Evolutionary conservation across 2,329 filamentous ascomycete genomes (phyloP).

Genomic region (Ophiostoma quercus): DNA sequence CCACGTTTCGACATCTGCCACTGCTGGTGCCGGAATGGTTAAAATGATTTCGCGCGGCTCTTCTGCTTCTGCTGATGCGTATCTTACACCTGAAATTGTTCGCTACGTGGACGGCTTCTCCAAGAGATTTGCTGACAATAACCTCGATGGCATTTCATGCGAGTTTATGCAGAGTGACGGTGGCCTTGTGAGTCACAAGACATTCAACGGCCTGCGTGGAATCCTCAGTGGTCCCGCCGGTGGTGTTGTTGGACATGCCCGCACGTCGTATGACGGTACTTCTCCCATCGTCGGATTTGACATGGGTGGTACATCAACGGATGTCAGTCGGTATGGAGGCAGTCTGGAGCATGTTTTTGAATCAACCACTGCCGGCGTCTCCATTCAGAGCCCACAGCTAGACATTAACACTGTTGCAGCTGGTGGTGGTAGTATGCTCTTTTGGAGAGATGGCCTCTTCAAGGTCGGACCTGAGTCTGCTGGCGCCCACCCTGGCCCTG

Average conservation of each 20-base stretch:
- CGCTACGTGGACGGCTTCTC: conserved; percentile 63
- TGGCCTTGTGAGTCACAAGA: conserved; percentile 28
- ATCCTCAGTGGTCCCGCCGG: conserved; percentile 67
- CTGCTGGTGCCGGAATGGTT: conserved; percentile 41
- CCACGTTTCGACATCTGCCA: conserved; percentile 1
- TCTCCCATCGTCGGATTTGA: conserved; percentile 69
- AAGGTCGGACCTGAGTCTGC: conserved; percentile 80
- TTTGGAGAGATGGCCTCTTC: conserved; percentile 78
- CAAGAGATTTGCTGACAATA: conserved; percentile 59
- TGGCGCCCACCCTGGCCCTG: conserved; percentile 60
- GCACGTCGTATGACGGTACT: conserved; percentile 64
- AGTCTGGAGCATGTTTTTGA: conserved; percentile 65
- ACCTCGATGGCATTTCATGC: conserved; percentile 54
- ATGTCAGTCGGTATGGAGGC: conserved; percentile 35
- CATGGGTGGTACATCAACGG: conserved; percentile 40
- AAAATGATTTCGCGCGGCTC: conserved; percentile 65
- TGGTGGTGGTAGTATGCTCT: conserved; percentile 57
- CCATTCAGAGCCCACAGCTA: conserved; percentile 82
- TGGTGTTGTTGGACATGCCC: conserved; percentile 66
- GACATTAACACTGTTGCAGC: conserved; percentile 94
- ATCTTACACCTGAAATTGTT: conserved; percentile 62
- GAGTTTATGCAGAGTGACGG: conserved; percentile 70
- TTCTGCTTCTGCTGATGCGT: conserved; percentile 67
- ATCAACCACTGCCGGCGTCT: conserved; percentile 68
- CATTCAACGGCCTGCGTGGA: conserved; percentile 40